Base-by-base conservation (phyloP, 495 filamentous ascomycete species). In the Annulohypoxylon bovei region DNA sequence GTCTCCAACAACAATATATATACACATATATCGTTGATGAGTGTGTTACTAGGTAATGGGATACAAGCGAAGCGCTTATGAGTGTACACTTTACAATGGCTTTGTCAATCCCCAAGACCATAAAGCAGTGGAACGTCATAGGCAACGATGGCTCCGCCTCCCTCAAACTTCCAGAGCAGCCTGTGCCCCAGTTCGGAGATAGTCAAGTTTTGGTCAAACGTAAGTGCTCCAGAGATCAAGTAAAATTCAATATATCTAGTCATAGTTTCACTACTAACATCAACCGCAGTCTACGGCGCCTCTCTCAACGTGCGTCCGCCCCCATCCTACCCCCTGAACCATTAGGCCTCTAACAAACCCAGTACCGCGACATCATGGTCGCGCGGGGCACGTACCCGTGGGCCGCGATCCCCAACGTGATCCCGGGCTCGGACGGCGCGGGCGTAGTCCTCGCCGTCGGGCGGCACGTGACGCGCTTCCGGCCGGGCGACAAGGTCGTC, bases 341-440 rank as follows among this genome's bases (percentile, higher is more conserved):
- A 39, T 35, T 22, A 1, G 0, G 0, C 4, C 20, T 22, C 25
- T 44, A 55, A 35, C 11, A 42, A 25, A 1, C 14, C 18, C 14
- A 68, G 65, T 68, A 39, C 40, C 62, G 68, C 2, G 68, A 71
- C 27, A 27, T 71, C 33, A 11, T 59, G 0, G 30, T 92, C 68
- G 80, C 88, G 1, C 82, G 32, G 35, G 60, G 65, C 18, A 46
- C 62, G 14, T 77, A 70, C 46, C 69, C 66, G 4, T 72, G 88
- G 73, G 73, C 82, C 2, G 57, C 82, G 14, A 80, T 72, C 2
- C 70, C 82, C 25, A 81, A 79, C 46, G 82, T 91, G 0, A 80
- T 92, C 1, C 88, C 90, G 0, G 84, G 79, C 52, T 91, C 89
- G 55, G 90, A 92, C 73, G 89, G 88, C 50, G 86, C 89, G 6